A percentile compares a stretch with the other conserved stretches of the same genome.
phyloP scores from a whole-genome alignment of 1,139 yeast species.

The Zygoascus meyerae region DNA sequence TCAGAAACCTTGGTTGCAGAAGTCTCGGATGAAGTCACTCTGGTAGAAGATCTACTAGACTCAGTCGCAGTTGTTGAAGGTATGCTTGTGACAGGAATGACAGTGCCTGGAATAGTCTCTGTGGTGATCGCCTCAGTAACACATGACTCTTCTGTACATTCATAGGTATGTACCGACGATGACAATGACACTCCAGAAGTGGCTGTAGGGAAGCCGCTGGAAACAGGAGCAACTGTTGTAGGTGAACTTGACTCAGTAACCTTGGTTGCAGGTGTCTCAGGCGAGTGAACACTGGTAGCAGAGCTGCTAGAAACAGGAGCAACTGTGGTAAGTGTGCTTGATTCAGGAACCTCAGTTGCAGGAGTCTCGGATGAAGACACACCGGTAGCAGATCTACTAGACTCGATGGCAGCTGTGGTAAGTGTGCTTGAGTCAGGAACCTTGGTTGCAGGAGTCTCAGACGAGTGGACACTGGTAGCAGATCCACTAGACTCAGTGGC shows the following conservation, averaged over 20 bases:
- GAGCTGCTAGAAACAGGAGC: background rate
- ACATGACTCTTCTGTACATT: background rate
- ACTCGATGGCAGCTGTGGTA: background rate
- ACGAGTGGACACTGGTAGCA: no score
- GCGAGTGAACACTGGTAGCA: no score
- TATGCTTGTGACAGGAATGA: background rate
- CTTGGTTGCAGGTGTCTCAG: no score
- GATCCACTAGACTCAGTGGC: no score
- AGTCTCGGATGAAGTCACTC: no score
- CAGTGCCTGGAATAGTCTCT: no score
- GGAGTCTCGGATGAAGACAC: background rate
- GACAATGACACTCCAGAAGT: background rate
- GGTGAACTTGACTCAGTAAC: background rate
- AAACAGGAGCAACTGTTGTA: background rate
- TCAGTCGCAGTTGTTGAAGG: background rate
- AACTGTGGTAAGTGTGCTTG: background rate
- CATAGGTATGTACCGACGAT: background rate
- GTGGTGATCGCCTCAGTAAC: no score
- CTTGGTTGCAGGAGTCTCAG: no score
- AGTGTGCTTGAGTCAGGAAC: no score
- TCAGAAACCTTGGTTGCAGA: conserved; percentile 2
- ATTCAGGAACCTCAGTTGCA: no score
- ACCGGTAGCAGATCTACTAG: background rate
- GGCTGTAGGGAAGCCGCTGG: no score
- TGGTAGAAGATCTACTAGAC: no score